Percentiles rank a stretch among this genome's conserved stretches.
Evolutionary conservation across 306 rosid genomes (phyloP).

Genomic region (Parietaria judaica): DNA sequence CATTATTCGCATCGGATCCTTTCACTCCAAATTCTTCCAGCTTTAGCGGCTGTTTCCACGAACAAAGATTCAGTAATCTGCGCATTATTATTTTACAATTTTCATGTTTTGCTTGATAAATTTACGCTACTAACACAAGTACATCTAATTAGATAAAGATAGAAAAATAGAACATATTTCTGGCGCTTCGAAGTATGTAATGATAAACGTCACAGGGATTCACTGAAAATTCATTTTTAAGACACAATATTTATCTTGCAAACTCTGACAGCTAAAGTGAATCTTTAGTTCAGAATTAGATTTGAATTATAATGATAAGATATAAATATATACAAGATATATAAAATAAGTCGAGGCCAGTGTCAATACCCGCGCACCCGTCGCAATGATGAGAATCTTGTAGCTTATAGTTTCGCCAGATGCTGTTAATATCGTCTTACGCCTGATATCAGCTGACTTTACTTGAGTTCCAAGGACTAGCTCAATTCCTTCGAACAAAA

Average conservation of each 20-base stretch:
- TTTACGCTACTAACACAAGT: not conserved
- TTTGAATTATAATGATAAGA: slow-evolving; percentile 2
- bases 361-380: slow-evolving; percentile 98
- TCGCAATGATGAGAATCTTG: slow-evolving; percentile 83
- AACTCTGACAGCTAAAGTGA: too few relatives aligned
- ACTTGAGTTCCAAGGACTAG: slow-evolving; percentile 91
- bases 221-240: too few relatives aligned
- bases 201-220: too few relatives aligned
- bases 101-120: not conserved
- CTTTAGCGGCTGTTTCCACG: slow-evolving; percentile 60
- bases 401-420: slow-evolving; percentile 97
- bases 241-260: too few relatives aligned
- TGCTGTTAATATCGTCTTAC: slow-evolving; percentile 72
- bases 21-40: slow-evolving; percentile 94
- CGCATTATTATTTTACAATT: not conserved
- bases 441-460: slow-evolving; percentile 89
- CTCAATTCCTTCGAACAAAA: slow-evolving; percentile 58
- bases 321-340: slow-evolving; percentile 8
- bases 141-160: not conserved
- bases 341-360: slow-evolving; percentile 28
- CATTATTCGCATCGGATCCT: slow-evolving; percentile 91
- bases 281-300: not conserved
- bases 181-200: not conserved
- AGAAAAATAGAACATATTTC: not conserved
- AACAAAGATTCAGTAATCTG: not conserved